A percentile compares a stretch with the other conserved stretches of the same genome.
Conservation (phyloP, 768 basidiomycete genomes). For the Galerina marginata region DNA sequence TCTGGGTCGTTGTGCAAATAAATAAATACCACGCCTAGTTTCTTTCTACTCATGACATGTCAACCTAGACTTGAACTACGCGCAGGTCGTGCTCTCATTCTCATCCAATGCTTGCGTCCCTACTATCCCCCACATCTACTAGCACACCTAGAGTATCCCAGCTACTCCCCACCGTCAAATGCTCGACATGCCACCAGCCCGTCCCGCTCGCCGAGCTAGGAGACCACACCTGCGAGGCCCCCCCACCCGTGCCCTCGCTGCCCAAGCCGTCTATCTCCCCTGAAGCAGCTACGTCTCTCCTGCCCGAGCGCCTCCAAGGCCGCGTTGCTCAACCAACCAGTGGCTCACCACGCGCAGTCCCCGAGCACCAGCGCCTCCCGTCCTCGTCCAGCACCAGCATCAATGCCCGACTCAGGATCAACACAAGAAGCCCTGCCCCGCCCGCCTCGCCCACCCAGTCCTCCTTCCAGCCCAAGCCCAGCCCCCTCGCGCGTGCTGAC, state of each 20-base stretch:
- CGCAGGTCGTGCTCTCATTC: background rate
- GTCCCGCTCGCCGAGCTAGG: conserved; percentile 78
- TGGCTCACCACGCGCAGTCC: conserved; percentile 9
- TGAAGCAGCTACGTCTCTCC: conserved; percentile 46
- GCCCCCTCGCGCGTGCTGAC: conserved; percentile 39
- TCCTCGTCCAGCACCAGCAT: conserved; percentile 27
- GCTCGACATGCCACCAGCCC: conserved; percentile 73
- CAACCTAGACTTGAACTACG: no score
- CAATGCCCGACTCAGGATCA: conserved; percentile 37
- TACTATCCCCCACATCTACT: conserved; percentile 31
- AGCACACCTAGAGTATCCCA: conserved; percentile 63
- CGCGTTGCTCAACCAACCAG: conserved; percentile 36
- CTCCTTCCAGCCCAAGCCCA: conserved; percentile 37
- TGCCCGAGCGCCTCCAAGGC: conserved; percentile 56
- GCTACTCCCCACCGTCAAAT: conserved; percentile 82
- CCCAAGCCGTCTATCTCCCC: conserved; percentile 46
- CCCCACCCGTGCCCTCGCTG: conserved; percentile 50
- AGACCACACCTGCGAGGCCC: conserved; percentile 73
- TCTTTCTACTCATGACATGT: no score
- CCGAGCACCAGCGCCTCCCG: conserved; percentile 29
- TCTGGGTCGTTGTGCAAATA: no score
- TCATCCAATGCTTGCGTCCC: conserved; percentile 24
- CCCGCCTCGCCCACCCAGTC: conserved; percentile 21
- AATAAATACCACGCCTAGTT: no score
- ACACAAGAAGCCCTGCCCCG: conserved; percentile 19